A percentile compares a stretch with the other conserved stretches of the same genome.
These are phyloP conservation scores for Selenicereus undatus DNA, from an alignment of 148 eudicot species.

Conservation along the genomic window DNA sequence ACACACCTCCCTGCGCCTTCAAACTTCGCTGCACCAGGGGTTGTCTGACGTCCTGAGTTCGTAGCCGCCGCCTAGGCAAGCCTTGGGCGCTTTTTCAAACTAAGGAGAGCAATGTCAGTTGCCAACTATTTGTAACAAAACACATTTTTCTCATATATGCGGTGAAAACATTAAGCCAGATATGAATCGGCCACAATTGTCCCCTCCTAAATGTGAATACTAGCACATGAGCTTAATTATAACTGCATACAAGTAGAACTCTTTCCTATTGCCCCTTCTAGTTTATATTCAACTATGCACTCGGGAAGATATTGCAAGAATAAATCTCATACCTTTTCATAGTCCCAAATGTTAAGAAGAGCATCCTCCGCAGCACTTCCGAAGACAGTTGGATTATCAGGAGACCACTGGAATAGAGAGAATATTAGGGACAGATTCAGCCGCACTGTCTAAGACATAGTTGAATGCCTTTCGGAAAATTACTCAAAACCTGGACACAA, in stretches of 20 bases:
- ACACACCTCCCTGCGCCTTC: too few relatives aligned
- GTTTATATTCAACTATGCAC: not conserved
- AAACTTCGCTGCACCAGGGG: too few relatives aligned
- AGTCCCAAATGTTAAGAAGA: conserved; percentile 80
- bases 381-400: conserved; percentile 76
- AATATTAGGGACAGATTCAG: conserved; percentile 13
- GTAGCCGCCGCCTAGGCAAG: too few relatives aligned
- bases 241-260: too few relatives aligned
- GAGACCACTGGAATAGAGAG: conserved; percentile 71
- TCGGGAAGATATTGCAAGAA: not conserved
- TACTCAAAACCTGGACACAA: conserved; percentile 68
- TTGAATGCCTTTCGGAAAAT: not conserved
- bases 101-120: not conserved
- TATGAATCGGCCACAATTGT: not conserved
- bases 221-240: not conserved
- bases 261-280: not conserved
- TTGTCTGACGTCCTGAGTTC: too few relatives aligned
- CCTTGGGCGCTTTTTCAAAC: too few relatives aligned
- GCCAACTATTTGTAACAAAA: not conserved
- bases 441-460: not conserved
- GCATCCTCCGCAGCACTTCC: conserved; percentile 98
- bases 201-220: not conserved
- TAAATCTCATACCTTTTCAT: conserved; percentile 52
- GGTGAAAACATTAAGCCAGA: not conserved
- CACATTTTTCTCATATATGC: not conserved